Evolutionary conservation across 1,139 yeast species (phyloP).

Genomic region (Suhomyces choctaworum): DNA sequence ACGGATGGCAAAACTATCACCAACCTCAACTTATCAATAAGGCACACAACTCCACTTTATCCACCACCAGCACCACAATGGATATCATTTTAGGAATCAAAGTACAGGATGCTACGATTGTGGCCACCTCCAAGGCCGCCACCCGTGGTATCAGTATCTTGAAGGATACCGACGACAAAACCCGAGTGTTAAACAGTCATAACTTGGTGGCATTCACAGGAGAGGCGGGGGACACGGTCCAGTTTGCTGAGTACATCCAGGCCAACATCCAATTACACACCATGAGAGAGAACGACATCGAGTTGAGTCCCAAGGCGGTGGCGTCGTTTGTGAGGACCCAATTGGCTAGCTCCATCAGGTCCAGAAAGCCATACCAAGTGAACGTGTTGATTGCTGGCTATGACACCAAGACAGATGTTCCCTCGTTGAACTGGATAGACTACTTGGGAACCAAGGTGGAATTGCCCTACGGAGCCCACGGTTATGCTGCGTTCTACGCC

Average conservation of each 20-base stretch:
- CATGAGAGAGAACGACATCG: slow-evolving; percentile 78
- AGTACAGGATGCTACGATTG: slow-evolving; percentile 74
- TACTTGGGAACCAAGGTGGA: slow-evolving; percentile 90
- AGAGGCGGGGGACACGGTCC: slow-evolving; percentile 96
- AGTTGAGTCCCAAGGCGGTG: slow-evolving; percentile 79
- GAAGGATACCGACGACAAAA: slow-evolving; percentile 86
- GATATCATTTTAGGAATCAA: slow-evolving; percentile 88
- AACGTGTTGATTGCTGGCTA: slow-evolving; percentile 86
- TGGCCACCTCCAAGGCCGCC: slow-evolving; percentile 92
- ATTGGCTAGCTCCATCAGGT: slow-evolving; percentile 83
- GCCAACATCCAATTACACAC: slow-evolving; percentile 89
- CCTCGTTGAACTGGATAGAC: slow-evolving; percentile 87
- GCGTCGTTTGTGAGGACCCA: slow-evolving; percentile 88
- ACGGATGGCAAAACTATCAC: slow-evolving; percentile 10
- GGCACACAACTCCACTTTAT: background rate
- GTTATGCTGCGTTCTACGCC: slow-evolving; percentile 94
- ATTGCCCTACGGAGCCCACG: slow-evolving; percentile 95
- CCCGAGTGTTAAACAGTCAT: slow-evolving; percentile 72
- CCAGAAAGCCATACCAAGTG: slow-evolving; percentile 91
- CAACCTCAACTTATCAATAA: background rate
- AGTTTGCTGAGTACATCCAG: slow-evolving; percentile 90
- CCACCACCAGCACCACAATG: slow-evolving; percentile 44
- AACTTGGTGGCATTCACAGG: slow-evolving; percentile 90
- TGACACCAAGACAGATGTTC: slow-evolving; percentile 60
- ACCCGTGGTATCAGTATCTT: slow-evolving; percentile 91